These are phyloP conservation scores for Ganoderma boninense DNA, from an alignment of 1,284 basidiomycete species.

Conservation along the genomic window DNA sequence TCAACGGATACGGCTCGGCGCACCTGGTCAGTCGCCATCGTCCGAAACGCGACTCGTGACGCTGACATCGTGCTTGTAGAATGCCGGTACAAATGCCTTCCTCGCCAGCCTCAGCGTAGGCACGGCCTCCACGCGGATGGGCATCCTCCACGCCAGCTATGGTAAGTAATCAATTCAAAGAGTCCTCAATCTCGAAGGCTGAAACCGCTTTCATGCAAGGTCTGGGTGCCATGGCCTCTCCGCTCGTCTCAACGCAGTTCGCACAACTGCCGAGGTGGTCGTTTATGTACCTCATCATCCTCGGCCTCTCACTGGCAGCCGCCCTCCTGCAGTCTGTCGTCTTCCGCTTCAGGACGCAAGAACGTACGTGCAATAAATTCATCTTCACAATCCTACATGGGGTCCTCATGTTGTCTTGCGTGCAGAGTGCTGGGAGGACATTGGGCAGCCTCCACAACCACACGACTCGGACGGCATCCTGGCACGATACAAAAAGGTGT, in stretches of 20 bases:
- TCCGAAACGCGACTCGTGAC: background rate
- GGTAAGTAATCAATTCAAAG: conserved; percentile 25
- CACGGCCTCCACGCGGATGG: conserved; percentile 61
- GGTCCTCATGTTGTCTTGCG: background rate
- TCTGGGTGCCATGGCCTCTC: conserved; percentile 63
- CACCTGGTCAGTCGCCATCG: conserved; percentile 48
- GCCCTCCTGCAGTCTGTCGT: conserved; percentile 51
- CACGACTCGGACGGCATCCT: conserved; percentile 29
- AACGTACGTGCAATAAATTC: conserved; percentile 46
- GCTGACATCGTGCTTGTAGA: conserved; percentile 35
- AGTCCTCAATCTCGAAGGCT: background rate
- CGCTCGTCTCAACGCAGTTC: conserved; percentile 71
- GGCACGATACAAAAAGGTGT: conserved; percentile 47
- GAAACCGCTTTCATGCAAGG: conserved; percentile 44
- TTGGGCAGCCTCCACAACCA: conserved; percentile 39
- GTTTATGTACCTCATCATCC: conserved; percentile 67
- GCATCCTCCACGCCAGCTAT: conserved; percentile 61
- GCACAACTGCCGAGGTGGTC: conserved; percentile 59
- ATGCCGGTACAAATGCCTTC: conserved; percentile 64
- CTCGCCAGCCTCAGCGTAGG: conserved; percentile 53
- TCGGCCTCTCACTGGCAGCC: conserved; percentile 61
- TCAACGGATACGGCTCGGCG: conserved; percentile 71
- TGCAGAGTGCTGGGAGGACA: conserved; percentile 42
- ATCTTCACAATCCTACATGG: background rate
- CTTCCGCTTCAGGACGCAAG: conserved; percentile 62